Evolutionary conservation across 495 filamentous ascomycete genomes (phyloP).

Genomic region (Aspergillus coremiiformis): DNA sequence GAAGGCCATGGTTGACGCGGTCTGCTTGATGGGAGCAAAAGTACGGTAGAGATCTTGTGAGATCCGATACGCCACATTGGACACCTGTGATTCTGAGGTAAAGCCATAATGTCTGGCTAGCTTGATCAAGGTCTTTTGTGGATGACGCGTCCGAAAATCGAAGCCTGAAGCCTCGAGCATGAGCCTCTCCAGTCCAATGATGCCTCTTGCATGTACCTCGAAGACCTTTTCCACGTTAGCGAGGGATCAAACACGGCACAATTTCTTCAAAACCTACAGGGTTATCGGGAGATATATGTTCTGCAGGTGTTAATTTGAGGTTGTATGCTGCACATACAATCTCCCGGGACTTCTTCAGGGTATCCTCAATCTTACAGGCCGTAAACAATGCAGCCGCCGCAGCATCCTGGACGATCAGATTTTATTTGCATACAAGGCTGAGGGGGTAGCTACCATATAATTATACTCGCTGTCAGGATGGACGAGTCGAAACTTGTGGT

Average conservation of each 20-base stretch:
- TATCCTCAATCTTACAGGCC: slow-evolving; percentile 96
- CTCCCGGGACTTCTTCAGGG: slow-evolving; percentile 90
- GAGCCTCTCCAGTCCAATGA: slow-evolving; percentile 82
- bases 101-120: slow-evolving; percentile 49
- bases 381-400: slow-evolving; percentile 81
- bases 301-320: slow-evolving; percentile 59
- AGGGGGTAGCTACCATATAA: slow-evolving; percentile 33
- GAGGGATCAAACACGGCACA: neutral
- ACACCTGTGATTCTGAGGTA: slow-evolving; percentile 46
- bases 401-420: slow-evolving; percentile 51
- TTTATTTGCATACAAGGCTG: slow-evolving; percentile 9
- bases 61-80: slow-evolving; percentile 65
- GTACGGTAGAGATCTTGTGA: slow-evolving; percentile 87
- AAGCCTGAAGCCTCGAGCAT: slow-evolving; percentile 93
- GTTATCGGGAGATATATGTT: slow-evolving; percentile 76
- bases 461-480: slow-evolving; percentile 68
- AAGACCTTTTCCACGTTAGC: slow-evolving; percentile 50
- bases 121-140: slow-evolving; percentile 76
- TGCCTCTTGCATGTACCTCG: slow-evolving; percentile 62
- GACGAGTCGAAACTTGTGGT: slow-evolving; percentile 78
- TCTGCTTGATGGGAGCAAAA: slow-evolving; percentile 83
- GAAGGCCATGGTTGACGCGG: slow-evolving; percentile 68
- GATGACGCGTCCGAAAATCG: slow-evolving; percentile 87
- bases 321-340: slow-evolving; percentile 89
- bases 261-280: slow-evolving; percentile 47